phyloP scores from a whole-genome alignment of 192 early-diverging fungal species.

The Chytriomyces confervae region DNA sequence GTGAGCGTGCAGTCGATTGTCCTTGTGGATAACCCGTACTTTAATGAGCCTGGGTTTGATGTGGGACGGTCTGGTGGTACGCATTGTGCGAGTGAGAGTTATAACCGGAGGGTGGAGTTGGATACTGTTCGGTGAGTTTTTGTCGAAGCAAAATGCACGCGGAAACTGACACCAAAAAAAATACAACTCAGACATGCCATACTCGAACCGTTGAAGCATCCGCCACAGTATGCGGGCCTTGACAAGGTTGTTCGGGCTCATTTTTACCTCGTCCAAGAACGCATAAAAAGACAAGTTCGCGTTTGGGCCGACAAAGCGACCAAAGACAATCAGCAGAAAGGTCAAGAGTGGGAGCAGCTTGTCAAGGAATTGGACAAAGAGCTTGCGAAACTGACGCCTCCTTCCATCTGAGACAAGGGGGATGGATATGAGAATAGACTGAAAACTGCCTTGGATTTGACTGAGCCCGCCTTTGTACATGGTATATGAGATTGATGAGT shows the following conservation, averaged over 20 bases:
- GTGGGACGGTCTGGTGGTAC: background rate
- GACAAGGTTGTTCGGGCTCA: slow-evolving; percentile 35
- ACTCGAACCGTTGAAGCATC: slow-evolving; percentile 25
- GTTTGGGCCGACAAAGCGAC: slow-evolving; percentile 26
- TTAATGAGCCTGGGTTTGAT: slow-evolving; percentile 45
- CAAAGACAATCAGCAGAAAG: background rate
- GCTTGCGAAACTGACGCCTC: background rate
- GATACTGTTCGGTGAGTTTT: slow-evolving; percentile 36
- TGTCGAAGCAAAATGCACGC: background rate
- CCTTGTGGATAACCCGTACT: slow-evolving; percentile 37
- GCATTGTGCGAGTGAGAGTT: slow-evolving; percentile 1
- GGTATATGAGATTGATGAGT: background rate
- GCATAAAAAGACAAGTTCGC: slow-evolving; percentile 33
- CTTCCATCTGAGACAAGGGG: background rate
- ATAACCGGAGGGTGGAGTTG: slow-evolving; percentile 30
- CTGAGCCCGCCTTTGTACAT: too few relatives aligned
- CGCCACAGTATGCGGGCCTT: slow-evolving; percentile 25
- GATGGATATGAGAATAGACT: background rate
- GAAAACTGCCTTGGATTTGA: too few relatives aligned
- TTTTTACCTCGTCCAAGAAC: slow-evolving; percentile 31
- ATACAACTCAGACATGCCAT: slow-evolving; percentile 28
- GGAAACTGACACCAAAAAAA: background rate
- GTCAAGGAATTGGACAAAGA: background rate
- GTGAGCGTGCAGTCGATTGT: slow-evolving; percentile 42
- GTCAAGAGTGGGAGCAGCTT: background rate